phyloP scores from a whole-genome alignment of 768 basidiomycete species.

The Serpula lacrymans region DNA sequence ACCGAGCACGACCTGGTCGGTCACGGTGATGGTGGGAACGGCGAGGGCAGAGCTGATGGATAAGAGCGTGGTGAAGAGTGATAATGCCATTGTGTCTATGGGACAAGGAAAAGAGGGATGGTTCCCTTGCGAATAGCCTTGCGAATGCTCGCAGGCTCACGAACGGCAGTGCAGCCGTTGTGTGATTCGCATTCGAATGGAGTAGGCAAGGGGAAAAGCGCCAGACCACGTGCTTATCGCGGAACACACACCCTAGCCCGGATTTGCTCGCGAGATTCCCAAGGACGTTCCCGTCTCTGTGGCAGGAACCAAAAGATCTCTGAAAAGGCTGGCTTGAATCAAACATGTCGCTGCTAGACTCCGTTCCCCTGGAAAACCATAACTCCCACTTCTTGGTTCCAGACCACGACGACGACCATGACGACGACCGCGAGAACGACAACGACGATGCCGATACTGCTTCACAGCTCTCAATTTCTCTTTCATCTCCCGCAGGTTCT shows the following conservation, averaged over 20 bases:
- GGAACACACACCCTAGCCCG: not conserved
- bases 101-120: not conserved
- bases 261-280: not conserved
- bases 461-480: constrained; percentile 73
- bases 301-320: not conserved
- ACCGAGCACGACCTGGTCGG: constrained; percentile 8
- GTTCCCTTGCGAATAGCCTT: constrained; percentile 2
- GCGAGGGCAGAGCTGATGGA: constrained; percentile 13
- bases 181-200: constrained; percentile 1
- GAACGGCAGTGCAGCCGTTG: no score
- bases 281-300: not conserved
- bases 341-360: constrained; percentile 1
- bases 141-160: constrained; percentile 10
- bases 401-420: constrained; percentile 16
- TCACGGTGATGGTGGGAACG: constrained; percentile 12
- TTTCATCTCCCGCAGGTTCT: constrained; percentile 62
- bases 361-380: not conserved
- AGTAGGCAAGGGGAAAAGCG: constrained; percentile 4
- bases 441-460: constrained; percentile 71
- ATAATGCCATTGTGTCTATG: constrained; percentile 10
- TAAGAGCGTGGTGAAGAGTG: constrained; percentile 9
- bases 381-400: not conserved
- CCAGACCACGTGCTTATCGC: no score
- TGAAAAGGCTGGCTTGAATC: no score
- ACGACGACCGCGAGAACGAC: constrained; percentile 56